Conservation (phyloP, 2,329 filamentous ascomycete species). For the Trichophyton rubrum region DNA sequence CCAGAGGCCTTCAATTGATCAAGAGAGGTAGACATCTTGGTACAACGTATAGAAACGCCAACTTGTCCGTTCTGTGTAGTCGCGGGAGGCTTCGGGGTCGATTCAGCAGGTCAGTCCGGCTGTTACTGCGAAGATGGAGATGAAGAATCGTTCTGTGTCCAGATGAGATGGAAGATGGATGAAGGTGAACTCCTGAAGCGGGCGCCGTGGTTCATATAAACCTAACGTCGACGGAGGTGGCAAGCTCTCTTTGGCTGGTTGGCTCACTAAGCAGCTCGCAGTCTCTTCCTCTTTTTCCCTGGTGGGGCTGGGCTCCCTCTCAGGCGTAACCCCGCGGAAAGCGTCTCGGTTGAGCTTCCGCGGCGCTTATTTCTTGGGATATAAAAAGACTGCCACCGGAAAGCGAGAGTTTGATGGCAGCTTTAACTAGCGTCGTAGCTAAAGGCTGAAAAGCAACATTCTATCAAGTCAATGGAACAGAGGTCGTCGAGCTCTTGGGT, state of each 20-base stretch:
- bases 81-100: not conserved
- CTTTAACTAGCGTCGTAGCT: too few relatives aligned
- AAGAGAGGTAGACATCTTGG: conserved; percentile 70
- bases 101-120: not conserved
- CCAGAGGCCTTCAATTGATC: conserved; percentile 94
- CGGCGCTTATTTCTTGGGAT: not conserved
- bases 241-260: not conserved
- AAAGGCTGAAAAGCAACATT: too few relatives aligned
- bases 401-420: too few relatives aligned
- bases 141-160: not conserved
- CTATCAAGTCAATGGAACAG: not conserved
- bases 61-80: not conserved
- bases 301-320: not conserved
- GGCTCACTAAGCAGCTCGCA: not conserved
- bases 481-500: not conserved
- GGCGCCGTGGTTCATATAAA: conserved; percentile 1
- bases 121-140: not conserved
- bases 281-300: not conserved
- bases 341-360: not conserved
- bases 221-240: not conserved
- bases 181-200: not conserved
- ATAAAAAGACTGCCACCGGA: too few relatives aligned
- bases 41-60: not conserved
- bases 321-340: not conserved
- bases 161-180: not conserved